phyloP scores from a whole-genome alignment of 306 rosid genomes.

The Quercus robur region DNA sequence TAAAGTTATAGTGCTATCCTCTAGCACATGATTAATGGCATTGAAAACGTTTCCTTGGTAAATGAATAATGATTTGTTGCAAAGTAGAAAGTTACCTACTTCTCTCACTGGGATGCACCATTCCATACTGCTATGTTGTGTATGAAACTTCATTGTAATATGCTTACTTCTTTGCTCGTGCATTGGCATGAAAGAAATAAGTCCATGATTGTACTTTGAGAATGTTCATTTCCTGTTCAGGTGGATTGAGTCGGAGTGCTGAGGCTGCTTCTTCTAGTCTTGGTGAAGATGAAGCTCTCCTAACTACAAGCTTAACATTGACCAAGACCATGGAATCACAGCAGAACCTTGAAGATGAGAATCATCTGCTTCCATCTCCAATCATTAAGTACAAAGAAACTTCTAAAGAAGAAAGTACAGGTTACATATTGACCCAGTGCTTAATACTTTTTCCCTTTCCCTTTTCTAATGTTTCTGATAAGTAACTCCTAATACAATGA shows the following conservation, averaged over 20 bases:
- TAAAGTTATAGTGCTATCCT: no score
- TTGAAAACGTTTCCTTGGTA: no score
- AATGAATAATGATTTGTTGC: no score
- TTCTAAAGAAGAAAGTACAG: constrained; percentile 8
- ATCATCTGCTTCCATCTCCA: constrained; percentile 9
- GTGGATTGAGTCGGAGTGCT: constrained; percentile 26
- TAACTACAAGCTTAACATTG: neutral
- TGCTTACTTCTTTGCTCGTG: neutral
- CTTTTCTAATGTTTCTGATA: no score
- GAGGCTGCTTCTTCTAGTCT: constrained; percentile 8
- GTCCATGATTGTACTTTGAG: neutral
- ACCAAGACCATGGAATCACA: neutral
- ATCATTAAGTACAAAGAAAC: neutral
- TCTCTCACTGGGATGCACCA: neutral
- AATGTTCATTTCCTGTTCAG: constrained; percentile 26
- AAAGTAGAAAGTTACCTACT: no score
- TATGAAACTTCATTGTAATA: neutral
- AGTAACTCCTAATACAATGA: no score
- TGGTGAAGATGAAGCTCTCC: neutral
- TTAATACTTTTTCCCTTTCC: neutral
- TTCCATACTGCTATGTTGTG: neutral
- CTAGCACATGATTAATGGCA: no score
- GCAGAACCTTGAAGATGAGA: constrained; percentile 13
- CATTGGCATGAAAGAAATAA: neutral
- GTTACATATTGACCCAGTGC: constrained; percentile 1